These are phyloP conservation scores for Saccharum spontaneum DNA, from an alignment of 176 grass and related monocot species.

Conservation along the genomic window DNA sequence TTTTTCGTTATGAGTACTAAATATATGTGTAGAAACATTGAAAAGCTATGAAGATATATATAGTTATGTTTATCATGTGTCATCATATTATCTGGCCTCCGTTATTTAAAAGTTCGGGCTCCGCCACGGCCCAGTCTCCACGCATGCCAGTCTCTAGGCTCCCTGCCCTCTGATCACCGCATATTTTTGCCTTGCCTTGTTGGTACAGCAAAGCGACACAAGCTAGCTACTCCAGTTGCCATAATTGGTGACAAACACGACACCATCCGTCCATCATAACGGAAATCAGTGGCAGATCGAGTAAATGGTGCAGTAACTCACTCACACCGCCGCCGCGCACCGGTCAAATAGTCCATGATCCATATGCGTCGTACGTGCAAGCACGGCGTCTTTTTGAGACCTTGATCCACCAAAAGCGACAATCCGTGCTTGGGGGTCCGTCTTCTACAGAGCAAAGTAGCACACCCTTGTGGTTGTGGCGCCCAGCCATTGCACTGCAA, in stretches of 20 bases:
- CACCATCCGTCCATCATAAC: background rate
- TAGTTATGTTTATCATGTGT: too few species aligned
- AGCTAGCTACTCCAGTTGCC: too few species aligned
- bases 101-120: too few species aligned
- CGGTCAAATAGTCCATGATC: background rate
- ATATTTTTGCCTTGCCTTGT: background rate
- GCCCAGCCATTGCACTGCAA: too few species aligned
- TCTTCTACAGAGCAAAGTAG: background rate
- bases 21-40: too few species aligned
- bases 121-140: too few species aligned
- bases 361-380: too few species aligned
- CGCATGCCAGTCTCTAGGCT: background rate
- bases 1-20: too few species aligned
- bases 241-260: background rate
- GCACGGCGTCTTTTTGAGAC: background rate
- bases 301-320: background rate
- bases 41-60: too few species aligned
- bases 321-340: background rate
- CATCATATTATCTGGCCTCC: too few species aligned
- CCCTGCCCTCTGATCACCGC: background rate
- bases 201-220: background rate
- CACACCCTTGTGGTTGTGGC: too few species aligned
- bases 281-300: too few species aligned
- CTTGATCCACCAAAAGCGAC: constrained; percentile 11
- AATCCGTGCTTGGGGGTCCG: background rate